Evolutionary conservation across 164 flowering plant species (phyloP), one percentile per base, ranked within the genome.

Genomic region (Amborella trichopoda): DNA sequence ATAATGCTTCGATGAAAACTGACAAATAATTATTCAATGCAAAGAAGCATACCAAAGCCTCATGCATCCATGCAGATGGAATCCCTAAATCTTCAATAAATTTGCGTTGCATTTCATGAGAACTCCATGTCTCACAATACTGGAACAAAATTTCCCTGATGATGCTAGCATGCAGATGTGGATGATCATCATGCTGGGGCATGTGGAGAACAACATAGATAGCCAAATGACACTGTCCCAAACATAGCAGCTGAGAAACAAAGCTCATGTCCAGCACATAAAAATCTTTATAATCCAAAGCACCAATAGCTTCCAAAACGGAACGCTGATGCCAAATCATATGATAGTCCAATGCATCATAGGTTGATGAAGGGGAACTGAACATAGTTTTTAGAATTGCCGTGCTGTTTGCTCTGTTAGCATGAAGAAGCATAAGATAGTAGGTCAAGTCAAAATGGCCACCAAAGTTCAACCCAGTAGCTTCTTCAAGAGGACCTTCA

Each of bases 271-370:
- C 99, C 53, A 93, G 94, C 40, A 73, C 68, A 53, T 84, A 80
- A 60, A 88, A 95, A 72, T 85, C 91, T 51, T 70, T 71, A 9
- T 82, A 80, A 62, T 67, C 74, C 59, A 77, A 71, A 64, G 76
- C 80, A 24, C 99, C 99, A 40, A 81, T 60, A 36, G 99, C 88
- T 69, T 88, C 95, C 68, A 93, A 57, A 42, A 83, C 56, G n/a
- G 71, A 75, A 52, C 95, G 83, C 47, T 93, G 99, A 68, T 93
- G 99, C 99, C 99, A 93, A 50, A 93, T 84, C 94, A 93, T 93
- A 69, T 93, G 99, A 63, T 88, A 70, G 59, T 93, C 99, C 60
- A 88, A 91, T 32, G 91, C 83, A 70, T 93, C 99, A 68, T 72
- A 44, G 27, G 96, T 82, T 62, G 99, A 93, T 50, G 96, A 77